Conservation (phyloP, 176 grass and related monocot species). For the Stipa capillata region DNA sequence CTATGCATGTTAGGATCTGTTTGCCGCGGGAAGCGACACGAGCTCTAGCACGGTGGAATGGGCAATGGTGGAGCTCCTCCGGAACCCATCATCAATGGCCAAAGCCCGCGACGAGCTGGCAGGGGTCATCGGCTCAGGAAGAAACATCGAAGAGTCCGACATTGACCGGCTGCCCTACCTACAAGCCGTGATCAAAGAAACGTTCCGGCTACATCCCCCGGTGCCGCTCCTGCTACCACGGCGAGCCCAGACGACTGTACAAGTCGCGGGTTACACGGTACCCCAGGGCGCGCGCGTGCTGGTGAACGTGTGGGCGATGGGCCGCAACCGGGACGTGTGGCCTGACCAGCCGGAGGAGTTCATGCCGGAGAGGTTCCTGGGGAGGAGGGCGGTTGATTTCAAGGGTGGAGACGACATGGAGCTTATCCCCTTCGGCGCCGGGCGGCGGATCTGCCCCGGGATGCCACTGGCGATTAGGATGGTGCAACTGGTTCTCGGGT, state of each 20-base stretch:
- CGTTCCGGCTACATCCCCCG: constrained; percentile 29
- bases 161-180: constrained; percentile 29
- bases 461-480: constrained; percentile 31
- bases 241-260: neutral
- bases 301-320: constrained; percentile 24
- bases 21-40: constrained; percentile 28
- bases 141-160: constrained; percentile 24
- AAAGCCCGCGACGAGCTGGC: constrained; percentile 3
- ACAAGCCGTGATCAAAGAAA: constrained; percentile 38
- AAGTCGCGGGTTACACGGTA: constrained; percentile 4
- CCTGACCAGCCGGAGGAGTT: constrained; percentile 13
- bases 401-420: constrained; percentile 16
- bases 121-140: constrained; percentile 1
- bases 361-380: constrained; percentile 30
- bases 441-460: constrained; percentile 28
- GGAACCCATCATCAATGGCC: constrained; percentile 10
- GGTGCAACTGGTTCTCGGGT: constrained; percentile 27
- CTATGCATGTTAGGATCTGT: constrained; percentile 45
- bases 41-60: constrained; percentile 31
- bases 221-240: constrained; percentile 23
- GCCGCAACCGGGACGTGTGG: constrained; percentile 3
- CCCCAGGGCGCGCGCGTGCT: constrained; percentile 16
- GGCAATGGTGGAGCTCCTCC: constrained; percentile 34
- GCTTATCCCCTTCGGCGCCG: constrained; percentile 28
- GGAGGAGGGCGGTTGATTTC: neutral